A percentile compares a stretch with the other conserved stretches of the same genome.
Evolutionary conservation across 1,284 basidiomycete genomes (phyloP).

Genomic region (Moniliophthora roreri): DNA sequence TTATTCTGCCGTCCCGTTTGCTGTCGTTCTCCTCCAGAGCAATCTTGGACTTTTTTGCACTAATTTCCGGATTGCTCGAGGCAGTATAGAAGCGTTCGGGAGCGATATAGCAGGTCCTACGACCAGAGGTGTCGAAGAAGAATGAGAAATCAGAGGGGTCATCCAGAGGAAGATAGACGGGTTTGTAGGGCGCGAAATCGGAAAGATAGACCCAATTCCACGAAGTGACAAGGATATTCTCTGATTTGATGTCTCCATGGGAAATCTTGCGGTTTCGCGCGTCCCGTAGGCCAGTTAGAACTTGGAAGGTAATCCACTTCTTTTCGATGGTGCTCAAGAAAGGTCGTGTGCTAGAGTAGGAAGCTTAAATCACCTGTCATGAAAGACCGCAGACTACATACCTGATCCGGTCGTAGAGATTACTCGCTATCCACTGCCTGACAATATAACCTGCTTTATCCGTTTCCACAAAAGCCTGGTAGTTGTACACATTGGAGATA

Average conservation of each 20-base stretch:
- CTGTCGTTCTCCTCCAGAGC: slow-evolving; percentile 47
- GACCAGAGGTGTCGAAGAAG: slow-evolving; percentile 95
- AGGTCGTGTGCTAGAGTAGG: slow-evolving; percentile 78
- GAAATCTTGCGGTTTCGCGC: slow-evolving; percentile 82
- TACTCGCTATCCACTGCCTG: slow-evolving; percentile 93
- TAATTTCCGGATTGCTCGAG: slow-evolving; percentile 67
- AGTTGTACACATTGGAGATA: slow-evolving; percentile 88
- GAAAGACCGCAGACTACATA: slow-evolving; percentile 35
- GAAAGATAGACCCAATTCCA: slow-evolving; percentile 96
- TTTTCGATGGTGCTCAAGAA: slow-evolving; percentile 93
- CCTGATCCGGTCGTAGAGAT: slow-evolving; percentile 98
- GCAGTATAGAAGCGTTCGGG: slow-evolving; percentile 94
- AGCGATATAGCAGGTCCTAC: slow-evolving; percentile 94
- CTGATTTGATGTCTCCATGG: slow-evolving; percentile 98
- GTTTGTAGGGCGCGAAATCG: slow-evolving; percentile 98
- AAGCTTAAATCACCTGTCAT: background rate
- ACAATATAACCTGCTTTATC: slow-evolving; percentile 96
- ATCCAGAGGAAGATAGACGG: slow-evolving; percentile 92
- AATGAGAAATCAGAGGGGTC: slow-evolving; percentile 98
- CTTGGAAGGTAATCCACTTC: slow-evolving; percentile 97
- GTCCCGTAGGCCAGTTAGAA: slow-evolving; percentile 84
- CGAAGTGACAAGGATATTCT: slow-evolving; percentile 95
- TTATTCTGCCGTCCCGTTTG: slow-evolving; percentile 75
- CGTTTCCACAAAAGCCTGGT: slow-evolving; percentile 91
- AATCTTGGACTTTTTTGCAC: slow-evolving; percentile 55